Conservation (phyloP, 2,329 filamentous ascomycete species). For the Zymoseptoria crescenta region DNA sequence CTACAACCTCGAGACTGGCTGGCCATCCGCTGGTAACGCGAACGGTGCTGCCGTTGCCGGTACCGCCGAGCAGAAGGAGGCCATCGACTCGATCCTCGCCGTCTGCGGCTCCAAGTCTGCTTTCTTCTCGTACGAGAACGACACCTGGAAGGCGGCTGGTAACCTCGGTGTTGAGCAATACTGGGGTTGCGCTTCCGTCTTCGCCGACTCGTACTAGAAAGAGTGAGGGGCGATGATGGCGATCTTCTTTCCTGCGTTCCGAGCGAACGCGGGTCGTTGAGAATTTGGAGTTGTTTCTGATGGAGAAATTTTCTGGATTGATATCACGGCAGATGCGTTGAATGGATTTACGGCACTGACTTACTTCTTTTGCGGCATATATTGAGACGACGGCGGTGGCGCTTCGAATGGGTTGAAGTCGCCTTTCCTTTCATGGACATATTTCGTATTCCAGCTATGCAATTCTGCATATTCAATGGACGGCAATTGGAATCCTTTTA, state of each 20-base stretch:
- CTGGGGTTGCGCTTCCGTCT: constrained; percentile 57
- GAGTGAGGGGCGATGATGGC: not conserved
- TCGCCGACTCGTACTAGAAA: constrained; percentile 25
- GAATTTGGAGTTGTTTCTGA: not conserved
- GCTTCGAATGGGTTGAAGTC: not conserved
- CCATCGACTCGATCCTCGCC: constrained; percentile 63
- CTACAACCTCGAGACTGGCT: constrained; percentile 85
- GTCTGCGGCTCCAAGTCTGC: constrained; percentile 60
- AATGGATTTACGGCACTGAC: not conserved
- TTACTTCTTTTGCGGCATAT: not conserved
- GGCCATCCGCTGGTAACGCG: constrained; percentile 63
- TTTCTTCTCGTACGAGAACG: constrained; percentile 75
- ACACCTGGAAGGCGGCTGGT: constrained; percentile 71
- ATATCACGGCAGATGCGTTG: not conserved
- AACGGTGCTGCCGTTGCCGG: constrained; percentile 70
- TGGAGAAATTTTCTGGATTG: constrained; percentile 1
- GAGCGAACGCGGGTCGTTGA: not conserved
- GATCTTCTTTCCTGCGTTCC: not conserved
- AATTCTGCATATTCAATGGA: not conserved
- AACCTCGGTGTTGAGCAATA: constrained; percentile 66
- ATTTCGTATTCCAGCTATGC: not conserved
- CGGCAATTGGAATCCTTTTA: not conserved
- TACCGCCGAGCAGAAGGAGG: constrained; percentile 56
- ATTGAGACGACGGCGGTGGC: not conserved
- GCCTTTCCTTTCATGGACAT: not conserved